Evolutionary conservation across 441 rosid species (phyloP).

Genomic region (Eutrema salsugineum): DNA sequence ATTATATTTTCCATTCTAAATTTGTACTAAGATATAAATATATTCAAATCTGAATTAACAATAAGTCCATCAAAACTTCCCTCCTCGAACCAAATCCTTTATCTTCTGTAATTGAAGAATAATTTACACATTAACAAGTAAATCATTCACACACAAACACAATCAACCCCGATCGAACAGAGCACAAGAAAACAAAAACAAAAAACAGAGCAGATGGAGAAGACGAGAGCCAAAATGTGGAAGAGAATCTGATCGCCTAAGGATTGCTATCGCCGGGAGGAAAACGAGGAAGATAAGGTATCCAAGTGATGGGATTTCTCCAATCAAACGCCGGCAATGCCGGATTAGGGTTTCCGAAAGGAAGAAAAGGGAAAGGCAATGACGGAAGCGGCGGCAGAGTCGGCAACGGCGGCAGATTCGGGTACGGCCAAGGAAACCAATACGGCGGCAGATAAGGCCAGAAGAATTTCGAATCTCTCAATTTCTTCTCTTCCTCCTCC

Average conservation of each 20-base stretch:
- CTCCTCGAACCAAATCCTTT: not conserved
- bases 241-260: not conserved
- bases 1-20: too few species aligned
- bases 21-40: not conserved
- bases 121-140: conserved; percentile 27
- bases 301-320: conserved; percentile 40
- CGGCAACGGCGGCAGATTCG: conserved; percentile 30
- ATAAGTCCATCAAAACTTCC: not conserved
- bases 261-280: conserved; percentile 37
- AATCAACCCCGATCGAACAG: conserved; percentile 4
- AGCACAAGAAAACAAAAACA: not conserved
- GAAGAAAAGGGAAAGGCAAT: conserved; percentile 39
- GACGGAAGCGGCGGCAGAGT: conserved; percentile 40
- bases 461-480: conserved; percentile 42
- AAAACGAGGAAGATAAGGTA: conserved; percentile 44
- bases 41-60: not conserved
- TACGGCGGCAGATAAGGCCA: conserved; percentile 57
- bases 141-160: conserved; percentile 1
- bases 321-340: conserved; percentile 34
- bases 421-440: conserved; percentile 50
- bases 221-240: not conserved
- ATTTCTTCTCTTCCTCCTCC: conserved; percentile 26
- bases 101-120: conserved; percentile 25
- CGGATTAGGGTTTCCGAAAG: conserved; percentile 27
- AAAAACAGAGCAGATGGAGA: not conserved